Percentiles rank a stretch among this genome's conserved stretches.
phyloP scores from a whole-genome alignment of 768 basidiomycete genomes.

The Rhodotorula graminis region DNA sequence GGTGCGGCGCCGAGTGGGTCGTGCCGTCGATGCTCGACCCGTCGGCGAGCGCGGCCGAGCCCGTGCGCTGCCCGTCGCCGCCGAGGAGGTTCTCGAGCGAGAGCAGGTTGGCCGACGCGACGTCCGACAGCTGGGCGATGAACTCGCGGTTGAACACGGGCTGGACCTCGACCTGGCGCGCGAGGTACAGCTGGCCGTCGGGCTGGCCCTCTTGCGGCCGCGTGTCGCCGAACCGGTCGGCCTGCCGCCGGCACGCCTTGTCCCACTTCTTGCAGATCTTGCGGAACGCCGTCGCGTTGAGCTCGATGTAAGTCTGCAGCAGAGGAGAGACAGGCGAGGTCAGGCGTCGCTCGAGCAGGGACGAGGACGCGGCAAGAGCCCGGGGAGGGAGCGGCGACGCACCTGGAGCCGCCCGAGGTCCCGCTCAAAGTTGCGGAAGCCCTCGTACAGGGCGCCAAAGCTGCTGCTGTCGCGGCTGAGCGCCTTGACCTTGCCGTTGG shows the following conservation, averaged over 20 bases:
- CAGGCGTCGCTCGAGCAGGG: no score
- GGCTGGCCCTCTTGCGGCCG: slow-evolving; percentile 35
- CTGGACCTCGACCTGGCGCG: slow-evolving; percentile 96
- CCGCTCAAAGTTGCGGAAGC: slow-evolving; percentile 85
- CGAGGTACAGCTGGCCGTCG: slow-evolving; percentile 93
- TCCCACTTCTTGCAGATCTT: slow-evolving; percentile 89
- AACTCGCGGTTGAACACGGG: slow-evolving; percentile 59
- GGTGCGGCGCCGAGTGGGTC: slow-evolving; percentile 31
- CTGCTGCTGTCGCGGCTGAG: slow-evolving; percentile 46
- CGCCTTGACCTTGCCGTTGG: slow-evolving; percentile 60
- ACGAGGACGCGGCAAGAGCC: no score
- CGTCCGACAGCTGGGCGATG: slow-evolving; percentile 86
- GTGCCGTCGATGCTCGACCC: slow-evolving; percentile 39
- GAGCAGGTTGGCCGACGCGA: slow-evolving; percentile 56
- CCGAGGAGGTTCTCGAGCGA: slow-evolving; percentile 74
- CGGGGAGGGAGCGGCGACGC: slow-evolving; percentile 27
- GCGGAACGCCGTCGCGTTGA: slow-evolving; percentile 92
- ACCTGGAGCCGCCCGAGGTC: slow-evolving; percentile 95
- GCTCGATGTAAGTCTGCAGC: slow-evolving; percentile 80
- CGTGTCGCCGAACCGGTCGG: slow-evolving; percentile 33
- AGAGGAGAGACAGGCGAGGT: background rate
- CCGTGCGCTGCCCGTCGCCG: slow-evolving; percentile 52
- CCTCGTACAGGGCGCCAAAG: slow-evolving; percentile 76
- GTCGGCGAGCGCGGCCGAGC: slow-evolving; percentile 32
- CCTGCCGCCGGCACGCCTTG: slow-evolving; percentile 52